These are phyloP conservation scores for Phaeophleospora eucalypticola DNA, from an alignment of 2,329 filamentous ascomycete genomes.

Conservation along the genomic window DNA sequence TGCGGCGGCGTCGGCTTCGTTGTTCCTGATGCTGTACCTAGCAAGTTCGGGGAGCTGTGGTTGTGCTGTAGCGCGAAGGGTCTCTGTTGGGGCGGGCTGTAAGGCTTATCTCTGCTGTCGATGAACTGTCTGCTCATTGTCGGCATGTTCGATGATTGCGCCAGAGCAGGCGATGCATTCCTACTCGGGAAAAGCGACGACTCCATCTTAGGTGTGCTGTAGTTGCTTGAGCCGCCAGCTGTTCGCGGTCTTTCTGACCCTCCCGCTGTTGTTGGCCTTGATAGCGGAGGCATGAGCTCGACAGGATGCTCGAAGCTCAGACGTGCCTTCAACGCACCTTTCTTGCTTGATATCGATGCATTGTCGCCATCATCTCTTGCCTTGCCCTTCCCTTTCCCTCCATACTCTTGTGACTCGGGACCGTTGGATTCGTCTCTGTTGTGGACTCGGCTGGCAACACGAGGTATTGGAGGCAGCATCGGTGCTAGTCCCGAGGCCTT, in stretches of 20 bases:
- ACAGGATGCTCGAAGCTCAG: conserved; percentile 19
- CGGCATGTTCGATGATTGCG: conserved; percentile 15
- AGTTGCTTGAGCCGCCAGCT: conserved; percentile 10
- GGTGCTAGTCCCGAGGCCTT: conserved; percentile 37
- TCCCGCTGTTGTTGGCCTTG: conserved; percentile 7
- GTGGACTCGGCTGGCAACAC: conserved; percentile 28
- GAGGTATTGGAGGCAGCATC: conserved; percentile 40
- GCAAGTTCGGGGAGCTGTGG: conserved; percentile 23
- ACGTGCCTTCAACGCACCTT: conserved; percentile 11
- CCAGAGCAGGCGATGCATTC: conserved; percentile 6
- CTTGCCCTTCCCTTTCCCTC: neutral
- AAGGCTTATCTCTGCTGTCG: conserved; percentile 32
- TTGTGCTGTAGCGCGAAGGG: conserved; percentile 16
- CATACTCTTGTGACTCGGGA: conserved; percentile 3
- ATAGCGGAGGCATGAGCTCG: conserved; percentile 11
- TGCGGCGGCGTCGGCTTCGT: conserved; percentile 8
- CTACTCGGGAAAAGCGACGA: conserved; percentile 23
- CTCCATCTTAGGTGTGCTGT: conserved; percentile 18
- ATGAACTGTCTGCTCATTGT: conserved; percentile 30
- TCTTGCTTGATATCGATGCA: conserved; percentile 7
- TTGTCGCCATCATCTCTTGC: conserved; percentile 16
- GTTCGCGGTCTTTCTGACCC: conserved; percentile 15
- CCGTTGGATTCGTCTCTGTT: conserved; percentile 2
- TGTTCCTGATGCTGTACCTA: conserved; percentile 4
- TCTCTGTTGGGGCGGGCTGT: conserved; percentile 17